These are phyloP conservation scores for Ophiostoma pallidulum DNA, from an alignment of 2,329 filamentous ascomycete species.

Conservation along the genomic window DNA sequence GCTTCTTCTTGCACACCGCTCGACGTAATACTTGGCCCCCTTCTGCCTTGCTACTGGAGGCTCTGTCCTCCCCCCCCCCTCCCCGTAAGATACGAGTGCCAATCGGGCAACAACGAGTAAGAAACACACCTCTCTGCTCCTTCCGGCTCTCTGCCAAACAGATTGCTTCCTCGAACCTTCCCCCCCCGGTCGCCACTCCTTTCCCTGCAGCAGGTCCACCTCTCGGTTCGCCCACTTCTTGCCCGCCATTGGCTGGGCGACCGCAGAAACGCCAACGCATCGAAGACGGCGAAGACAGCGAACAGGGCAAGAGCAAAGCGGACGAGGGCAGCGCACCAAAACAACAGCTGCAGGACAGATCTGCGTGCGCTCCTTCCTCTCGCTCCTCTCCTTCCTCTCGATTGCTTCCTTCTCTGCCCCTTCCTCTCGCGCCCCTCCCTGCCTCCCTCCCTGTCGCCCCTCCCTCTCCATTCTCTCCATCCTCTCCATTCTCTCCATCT, in stretches of 20 bases:
- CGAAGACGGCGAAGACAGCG: conserved; percentile 13
- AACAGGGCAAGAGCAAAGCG: conserved; percentile 11
- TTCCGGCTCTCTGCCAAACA: conserved; percentile 3
- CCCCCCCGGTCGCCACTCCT: conserved; percentile 9
- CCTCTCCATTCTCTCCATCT: no score
- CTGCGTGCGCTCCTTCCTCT: background rate
- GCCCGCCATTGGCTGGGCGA: conserved; percentile 17
- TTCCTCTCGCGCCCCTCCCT: conserved; percentile 1
- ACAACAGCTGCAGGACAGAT: background rate
- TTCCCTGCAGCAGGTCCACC: conserved; percentile 17
- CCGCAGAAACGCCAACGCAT: conserved; percentile 20
- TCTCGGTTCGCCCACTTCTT: conserved; percentile 15
- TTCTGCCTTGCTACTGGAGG: no score
- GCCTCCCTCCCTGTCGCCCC: no score
- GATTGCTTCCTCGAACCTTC: background rate
- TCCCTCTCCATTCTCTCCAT: background rate
- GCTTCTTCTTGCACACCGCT: background rate
- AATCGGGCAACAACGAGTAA: background rate
- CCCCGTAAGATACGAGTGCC: no score
- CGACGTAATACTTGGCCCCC: no score
- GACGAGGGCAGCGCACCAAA: conserved; percentile 7
- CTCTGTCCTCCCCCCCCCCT: no score
- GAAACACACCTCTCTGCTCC: background rate
- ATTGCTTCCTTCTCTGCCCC: conserved; percentile 2
- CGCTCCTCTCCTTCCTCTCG: background rate